These are phyloP conservation scores for Staphylotrichum longicolle DNA, from an alignment of 495 filamentous ascomycete genomes.

Conservation along the genomic window DNA sequence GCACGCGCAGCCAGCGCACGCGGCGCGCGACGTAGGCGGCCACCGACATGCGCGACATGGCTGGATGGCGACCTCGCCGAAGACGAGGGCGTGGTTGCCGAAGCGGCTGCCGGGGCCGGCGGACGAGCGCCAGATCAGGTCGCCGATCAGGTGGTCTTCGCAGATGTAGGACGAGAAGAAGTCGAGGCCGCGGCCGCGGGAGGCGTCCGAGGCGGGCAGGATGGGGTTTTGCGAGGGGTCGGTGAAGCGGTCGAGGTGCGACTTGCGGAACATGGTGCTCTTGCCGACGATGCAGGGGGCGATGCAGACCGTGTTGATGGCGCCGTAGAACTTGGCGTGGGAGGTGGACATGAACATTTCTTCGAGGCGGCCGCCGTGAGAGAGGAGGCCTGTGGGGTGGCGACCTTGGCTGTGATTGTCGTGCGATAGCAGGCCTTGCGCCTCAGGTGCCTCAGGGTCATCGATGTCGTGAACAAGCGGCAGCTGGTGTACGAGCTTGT, in stretches of 20 bases:
- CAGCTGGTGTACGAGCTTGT: slow-evolving; percentile 95
- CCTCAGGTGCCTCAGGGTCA: slow-evolving; percentile 31
- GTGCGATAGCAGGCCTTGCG: slow-evolving; percentile 21
- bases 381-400: slow-evolving; percentile 21
- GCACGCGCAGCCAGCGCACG: slow-evolving; percentile 85
- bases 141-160: slow-evolving; percentile 94
- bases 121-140: slow-evolving; percentile 73
- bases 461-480: slow-evolving; percentile 79
- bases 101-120: slow-evolving; percentile 39
- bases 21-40: slow-evolving; percentile 77
- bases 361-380: slow-evolving; percentile 78
- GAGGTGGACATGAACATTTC: slow-evolving; percentile 91
- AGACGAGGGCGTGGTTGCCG: slow-evolving; percentile 78
- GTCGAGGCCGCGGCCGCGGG: slow-evolving; percentile 68
- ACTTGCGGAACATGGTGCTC: slow-evolving; percentile 95
- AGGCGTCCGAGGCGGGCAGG: slow-evolving; percentile 43
- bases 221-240: slow-evolving; percentile 46
- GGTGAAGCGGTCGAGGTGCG: slow-evolving; percentile 83
- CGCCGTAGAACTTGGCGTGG: slow-evolving; percentile 97
- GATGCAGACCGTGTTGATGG: slow-evolving; percentile 88
- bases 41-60: slow-evolving; percentile 77
- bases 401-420: not conserved
- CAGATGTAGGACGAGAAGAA: slow-evolving; percentile 96
- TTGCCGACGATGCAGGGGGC: slow-evolving; percentile 96
- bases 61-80: slow-evolving; percentile 84